Percentiles rank a stretch among this genome's conserved stretches.
These are phyloP conservation scores for Eucalyptus caleyi DNA, from an alignment of 345 rosid genomes.

Conservation along the genomic window DNA sequence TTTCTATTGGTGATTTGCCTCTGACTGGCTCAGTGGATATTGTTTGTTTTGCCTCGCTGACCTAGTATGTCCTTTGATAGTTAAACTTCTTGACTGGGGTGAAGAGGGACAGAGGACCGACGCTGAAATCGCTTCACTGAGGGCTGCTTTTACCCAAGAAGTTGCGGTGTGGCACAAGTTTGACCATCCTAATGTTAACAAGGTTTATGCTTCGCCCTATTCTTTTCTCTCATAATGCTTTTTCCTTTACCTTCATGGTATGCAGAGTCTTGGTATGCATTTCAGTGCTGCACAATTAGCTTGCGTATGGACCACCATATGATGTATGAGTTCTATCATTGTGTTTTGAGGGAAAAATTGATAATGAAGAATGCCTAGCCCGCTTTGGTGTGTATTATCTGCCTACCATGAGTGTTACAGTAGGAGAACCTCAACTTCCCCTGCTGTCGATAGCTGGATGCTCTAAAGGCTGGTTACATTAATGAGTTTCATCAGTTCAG, in stretches of 20 bases:
- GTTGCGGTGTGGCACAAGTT: constrained; percentile 98
- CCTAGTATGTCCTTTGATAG: constrained; percentile 6
- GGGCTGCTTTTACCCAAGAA: constrained; percentile 87
- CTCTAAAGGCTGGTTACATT: neutral
- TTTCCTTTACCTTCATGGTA: neutral
- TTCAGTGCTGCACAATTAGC: neutral
- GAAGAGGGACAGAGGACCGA: constrained; percentile 94
- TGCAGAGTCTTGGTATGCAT: neutral
- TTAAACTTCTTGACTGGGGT: constrained; percentile 99
- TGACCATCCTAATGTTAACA: constrained; percentile 94
- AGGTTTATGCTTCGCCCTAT: constrained; percentile 24
- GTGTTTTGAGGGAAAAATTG: neutral
- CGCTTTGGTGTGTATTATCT: neutral
- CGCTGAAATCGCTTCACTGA: constrained; percentile 68
- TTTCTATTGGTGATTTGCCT: neutral
- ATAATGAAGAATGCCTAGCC: neutral
- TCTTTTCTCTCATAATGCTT: neutral
- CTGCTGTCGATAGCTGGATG: neutral
- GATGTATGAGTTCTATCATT: neutral
- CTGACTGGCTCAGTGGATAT: neutral
- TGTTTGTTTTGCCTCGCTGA: neutral
- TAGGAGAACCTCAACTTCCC: neutral
- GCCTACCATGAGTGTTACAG: neutral
- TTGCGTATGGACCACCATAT: neutral
- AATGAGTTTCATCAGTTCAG: neutral